Base-by-base conservation (phyloP, 257 asterid species). In the Marsdenia floribunda region DNA sequence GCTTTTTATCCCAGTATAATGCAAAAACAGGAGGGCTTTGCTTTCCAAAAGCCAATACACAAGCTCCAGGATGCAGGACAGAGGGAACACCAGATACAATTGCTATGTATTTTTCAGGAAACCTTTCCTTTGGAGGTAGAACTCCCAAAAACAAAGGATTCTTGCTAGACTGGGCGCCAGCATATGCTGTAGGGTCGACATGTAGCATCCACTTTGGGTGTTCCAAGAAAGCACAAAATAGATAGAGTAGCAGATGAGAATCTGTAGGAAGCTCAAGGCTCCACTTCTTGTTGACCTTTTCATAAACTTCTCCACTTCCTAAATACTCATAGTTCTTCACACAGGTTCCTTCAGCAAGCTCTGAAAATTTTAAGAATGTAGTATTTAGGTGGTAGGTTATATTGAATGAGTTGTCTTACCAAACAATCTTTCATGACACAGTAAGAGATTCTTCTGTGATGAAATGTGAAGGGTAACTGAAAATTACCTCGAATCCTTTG, bases 151-250 rank as follows among this genome's bases (percentile, higher is more conserved):
- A 90, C 84, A 94, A 85, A 53, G 99, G 97, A 86, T 89, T 92
- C 84, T 87, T 94, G 91, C 91, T 89, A 21, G 92, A 90, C 78
- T 92, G 97, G 66, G 86, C 84, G 78, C 97, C 97, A 68, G 89
- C 87, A 76, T 88, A 85, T 63, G 89, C 78, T 50, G 92, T 71
- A 50, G 99, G 97, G 87, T 94, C 99, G 61, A 88, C 93, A 80
- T 94, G 99, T 79, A 94, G 87, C 99, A 92, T 89, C 99, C 99
- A 94, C 71, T 88, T 92, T 3, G 97, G 99, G 80, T 89, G 83
- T 84, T 94, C 99, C 84, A 94, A 81, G 81, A 92, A 89, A 76
- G 99, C 97, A 80, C 97, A 94, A 78, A 94, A 94, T 70, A 94
- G 86, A 83, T 94, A 94, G 67, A 94, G 87, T 63, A 94, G 96